Conservation (phyloP, 495 filamentous ascomycete genomes). For the Penicillium cinerascens region DNA sequence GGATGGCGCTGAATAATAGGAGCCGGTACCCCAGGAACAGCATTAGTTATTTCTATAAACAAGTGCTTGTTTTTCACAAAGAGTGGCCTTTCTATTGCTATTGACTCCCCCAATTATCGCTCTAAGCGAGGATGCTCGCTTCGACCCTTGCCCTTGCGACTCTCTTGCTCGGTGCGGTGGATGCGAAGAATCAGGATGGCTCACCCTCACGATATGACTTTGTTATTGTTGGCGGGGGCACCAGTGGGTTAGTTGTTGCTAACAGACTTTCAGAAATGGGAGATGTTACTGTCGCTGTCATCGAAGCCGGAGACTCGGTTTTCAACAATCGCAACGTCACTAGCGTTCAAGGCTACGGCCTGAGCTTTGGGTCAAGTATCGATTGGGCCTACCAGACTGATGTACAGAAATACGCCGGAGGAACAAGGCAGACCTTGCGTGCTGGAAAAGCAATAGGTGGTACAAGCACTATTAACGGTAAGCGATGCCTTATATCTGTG, state of each 20-base stretch:
- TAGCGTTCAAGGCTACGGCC: conserved; percentile 33
- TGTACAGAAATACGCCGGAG: conserved; percentile 36
- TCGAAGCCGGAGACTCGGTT: conserved; percentile 51
- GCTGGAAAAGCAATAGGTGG: conserved; percentile 52
- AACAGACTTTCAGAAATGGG: conserved; percentile 48
- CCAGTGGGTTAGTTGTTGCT: conserved; percentile 49
- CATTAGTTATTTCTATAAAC: not conserved
- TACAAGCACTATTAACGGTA: conserved; percentile 51
- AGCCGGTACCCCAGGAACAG: not conserved
- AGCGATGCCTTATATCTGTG: not conserved
- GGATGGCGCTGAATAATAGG: not conserved
- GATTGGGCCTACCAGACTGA: conserved; percentile 52
- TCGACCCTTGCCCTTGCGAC: not conserved
- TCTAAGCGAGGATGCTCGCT: conserved; percentile 5
- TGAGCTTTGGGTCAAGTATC: conserved; percentile 38
- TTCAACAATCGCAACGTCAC: conserved; percentile 52
- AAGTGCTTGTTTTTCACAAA: not conserved
- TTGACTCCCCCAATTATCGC: not conserved
- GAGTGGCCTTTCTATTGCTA: not conserved
- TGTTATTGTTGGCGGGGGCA: conserved; percentile 50
- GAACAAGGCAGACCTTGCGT: conserved; percentile 36
- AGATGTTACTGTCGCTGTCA: conserved; percentile 43
- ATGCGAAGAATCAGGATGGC: conserved; percentile 5
- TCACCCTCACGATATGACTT: conserved; percentile 30
- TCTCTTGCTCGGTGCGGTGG: conserved; percentile 7